A percentile compares a stretch with the other conserved stretches of the same genome.
Evolutionary conservation across 768 basidiomycete species (phyloP).

Genomic region (Gymnopilus junonius): DNA sequence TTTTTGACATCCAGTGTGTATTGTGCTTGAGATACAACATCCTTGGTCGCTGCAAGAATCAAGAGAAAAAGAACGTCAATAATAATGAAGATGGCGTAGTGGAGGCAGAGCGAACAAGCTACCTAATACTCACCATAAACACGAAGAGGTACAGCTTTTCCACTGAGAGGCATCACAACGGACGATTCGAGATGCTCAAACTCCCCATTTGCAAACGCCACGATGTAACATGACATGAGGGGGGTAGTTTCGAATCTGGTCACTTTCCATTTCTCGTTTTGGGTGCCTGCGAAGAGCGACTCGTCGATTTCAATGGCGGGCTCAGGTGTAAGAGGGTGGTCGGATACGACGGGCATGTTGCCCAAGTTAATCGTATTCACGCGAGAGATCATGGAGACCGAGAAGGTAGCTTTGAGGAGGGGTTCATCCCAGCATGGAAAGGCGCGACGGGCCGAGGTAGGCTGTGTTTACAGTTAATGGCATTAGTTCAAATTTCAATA

Average conservation of each 20-base stretch:
- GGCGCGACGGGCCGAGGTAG: constrained; percentile 81
- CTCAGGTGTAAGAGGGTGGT: constrained; percentile 47
- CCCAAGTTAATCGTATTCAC: constrained; percentile 75
- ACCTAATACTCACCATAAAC: constrained; percentile 75
- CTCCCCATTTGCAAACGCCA: constrained; percentile 83
- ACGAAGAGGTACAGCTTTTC: constrained; percentile 64
- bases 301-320: constrained; percentile 25
- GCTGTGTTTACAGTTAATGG: constrained; percentile 44
- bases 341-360: constrained; percentile 84
- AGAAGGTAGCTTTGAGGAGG: constrained; percentile 81
- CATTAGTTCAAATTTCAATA: background rate
- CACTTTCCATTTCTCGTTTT: constrained; percentile 72
- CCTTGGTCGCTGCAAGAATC: constrained; percentile 63
- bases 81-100: background rate
- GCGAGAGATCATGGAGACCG: constrained; percentile 78
- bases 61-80: background rate
- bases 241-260: constrained; percentile 84
- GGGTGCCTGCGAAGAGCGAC: constrained; percentile 45
- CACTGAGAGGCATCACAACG: constrained; percentile 63
- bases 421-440: constrained; percentile 97
- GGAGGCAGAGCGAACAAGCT: too few relatives aligned
- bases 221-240: constrained; percentile 86
- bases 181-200: constrained; percentile 77
- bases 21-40: constrained; percentile 81
- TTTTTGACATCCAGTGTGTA: constrained; percentile 89